These are phyloP conservation scores for Corniculantispora saksenae DNA, from an alignment of 2,329 filamentous ascomycete species.

Conservation along the genomic window DNA sequence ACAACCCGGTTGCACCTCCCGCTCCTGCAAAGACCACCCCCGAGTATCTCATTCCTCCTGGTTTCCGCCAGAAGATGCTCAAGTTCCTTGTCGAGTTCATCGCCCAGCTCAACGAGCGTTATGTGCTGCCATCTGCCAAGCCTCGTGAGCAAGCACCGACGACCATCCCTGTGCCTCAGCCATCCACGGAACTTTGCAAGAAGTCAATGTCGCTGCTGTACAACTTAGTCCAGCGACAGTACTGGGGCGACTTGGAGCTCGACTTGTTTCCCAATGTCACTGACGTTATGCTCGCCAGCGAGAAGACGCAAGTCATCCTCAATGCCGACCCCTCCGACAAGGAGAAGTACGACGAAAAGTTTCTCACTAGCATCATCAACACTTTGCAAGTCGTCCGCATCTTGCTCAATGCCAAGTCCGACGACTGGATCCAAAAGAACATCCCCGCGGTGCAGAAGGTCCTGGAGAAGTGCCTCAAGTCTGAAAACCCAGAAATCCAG, in stretches of 20 bases:
- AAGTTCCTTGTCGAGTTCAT: constrained; percentile 98
- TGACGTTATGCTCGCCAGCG: constrained; percentile 79
- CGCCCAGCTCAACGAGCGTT: constrained; percentile 83
- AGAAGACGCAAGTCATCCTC: constrained; percentile 67
- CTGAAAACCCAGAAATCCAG: constrained; percentile 88
- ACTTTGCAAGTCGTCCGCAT: constrained; percentile 90
- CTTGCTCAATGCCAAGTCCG: constrained; percentile 80
- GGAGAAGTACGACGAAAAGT: constrained; percentile 79
- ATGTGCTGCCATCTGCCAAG: constrained; percentile 71
- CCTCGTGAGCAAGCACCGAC: constrained; percentile 54
- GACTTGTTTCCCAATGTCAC: constrained; percentile 90
- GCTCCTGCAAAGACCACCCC: constrained; percentile 49
- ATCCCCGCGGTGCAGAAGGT: constrained; percentile 80
- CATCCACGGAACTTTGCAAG: constrained; percentile 76
- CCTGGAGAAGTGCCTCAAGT: constrained; percentile 84
- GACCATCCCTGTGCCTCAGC: constrained; percentile 50
- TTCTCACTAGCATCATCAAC: constrained; percentile 86
- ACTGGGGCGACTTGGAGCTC: constrained; percentile 90
- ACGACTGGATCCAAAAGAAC: constrained; percentile 86
- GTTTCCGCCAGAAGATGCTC: constrained; percentile 76
- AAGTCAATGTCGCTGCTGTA: constrained; percentile 80
- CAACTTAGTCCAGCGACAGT: constrained; percentile 80
- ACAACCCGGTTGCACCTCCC: constrained; percentile 54
- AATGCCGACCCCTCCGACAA: constrained; percentile 62
- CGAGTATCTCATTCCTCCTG: constrained; percentile 68